Evolutionary conservation across 345 rosid species (phyloP).

Genomic region (Hypericum androsaemum): DNA sequence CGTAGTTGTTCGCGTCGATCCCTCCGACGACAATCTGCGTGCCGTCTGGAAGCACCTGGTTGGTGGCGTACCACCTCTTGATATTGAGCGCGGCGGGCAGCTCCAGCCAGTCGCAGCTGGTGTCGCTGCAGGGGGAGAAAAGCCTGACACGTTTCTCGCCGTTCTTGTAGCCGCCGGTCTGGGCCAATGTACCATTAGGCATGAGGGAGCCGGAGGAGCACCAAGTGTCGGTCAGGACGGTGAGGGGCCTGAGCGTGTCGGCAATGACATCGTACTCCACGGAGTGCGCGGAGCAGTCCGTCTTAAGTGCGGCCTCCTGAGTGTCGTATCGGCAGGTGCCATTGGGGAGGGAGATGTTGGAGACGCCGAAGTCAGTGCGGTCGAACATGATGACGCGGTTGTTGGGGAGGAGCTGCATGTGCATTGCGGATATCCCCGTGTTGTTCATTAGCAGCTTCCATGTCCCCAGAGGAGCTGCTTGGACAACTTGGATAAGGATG

Average conservation of each 20-base stretch:
- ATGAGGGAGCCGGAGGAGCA: background rate
- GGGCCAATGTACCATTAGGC: background rate
- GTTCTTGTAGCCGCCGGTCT: constrained; percentile 22
- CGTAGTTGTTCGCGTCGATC: constrained; percentile 20
- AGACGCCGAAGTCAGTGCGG: constrained; percentile 27
- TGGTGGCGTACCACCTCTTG: constrained; percentile 66
- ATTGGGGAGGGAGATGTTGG: constrained; percentile 34
- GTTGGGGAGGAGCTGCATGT: background rate
- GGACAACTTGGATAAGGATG: too few species aligned
- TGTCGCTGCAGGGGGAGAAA: constrained; percentile 37
- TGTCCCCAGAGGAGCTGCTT: too few species aligned
- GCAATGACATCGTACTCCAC: too few species aligned
- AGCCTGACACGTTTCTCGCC: constrained; percentile 39
- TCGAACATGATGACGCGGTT: background rate
- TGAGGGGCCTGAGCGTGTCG: too few species aligned
- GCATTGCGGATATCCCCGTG: too few species aligned
- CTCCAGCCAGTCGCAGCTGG: constrained; percentile 58
- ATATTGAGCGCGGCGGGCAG: constrained; percentile 31
- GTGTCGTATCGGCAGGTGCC: constrained; percentile 24
- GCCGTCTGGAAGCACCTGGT: constrained; percentile 64
- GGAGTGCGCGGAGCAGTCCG: too few species aligned
- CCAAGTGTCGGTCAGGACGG: too few species aligned
- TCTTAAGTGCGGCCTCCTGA: too few species aligned
- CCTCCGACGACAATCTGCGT: constrained; percentile 63
- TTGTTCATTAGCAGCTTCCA: too few species aligned